Conservation (phyloP, 2,329 filamentous ascomycete species). For the Aspergillus aculeatinus region DNA sequence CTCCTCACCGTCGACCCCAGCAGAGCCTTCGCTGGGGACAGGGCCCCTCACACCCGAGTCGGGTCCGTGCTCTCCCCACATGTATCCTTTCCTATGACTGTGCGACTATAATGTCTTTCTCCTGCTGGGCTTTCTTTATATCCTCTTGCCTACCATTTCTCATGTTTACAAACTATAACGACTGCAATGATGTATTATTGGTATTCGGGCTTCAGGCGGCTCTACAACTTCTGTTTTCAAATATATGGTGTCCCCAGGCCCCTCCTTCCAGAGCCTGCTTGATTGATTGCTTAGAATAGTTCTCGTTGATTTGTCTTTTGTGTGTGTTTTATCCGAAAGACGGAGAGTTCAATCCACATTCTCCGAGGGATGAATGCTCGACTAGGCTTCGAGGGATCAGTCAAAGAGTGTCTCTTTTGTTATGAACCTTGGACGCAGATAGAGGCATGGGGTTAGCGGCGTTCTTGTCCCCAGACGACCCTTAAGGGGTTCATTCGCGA, state of each 20-base stretch:
- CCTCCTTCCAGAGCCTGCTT: background rate
- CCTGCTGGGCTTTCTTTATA: background rate
- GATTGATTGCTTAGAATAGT: background rate
- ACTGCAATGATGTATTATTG: constrained; percentile 10
- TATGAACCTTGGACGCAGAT: background rate
- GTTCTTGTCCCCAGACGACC: background rate
- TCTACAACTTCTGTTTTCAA: constrained; percentile 13
- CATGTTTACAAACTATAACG: constrained; percentile 2
- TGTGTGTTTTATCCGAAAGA: no score
- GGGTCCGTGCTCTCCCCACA: constrained; percentile 40
- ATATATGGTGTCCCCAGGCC: background rate
- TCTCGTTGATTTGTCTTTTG: background rate
- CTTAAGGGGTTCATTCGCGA: background rate
- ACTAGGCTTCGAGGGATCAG: background rate
- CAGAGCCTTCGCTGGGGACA: constrained; percentile 37
- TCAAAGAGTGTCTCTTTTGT: background rate
- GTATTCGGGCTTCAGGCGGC: constrained; percentile 1
- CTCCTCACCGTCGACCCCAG: constrained; percentile 43
- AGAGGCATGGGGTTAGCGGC: constrained; percentile 13
- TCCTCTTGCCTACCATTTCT: constrained; percentile 1
- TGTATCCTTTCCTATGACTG: constrained; percentile 26
- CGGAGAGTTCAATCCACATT: background rate
- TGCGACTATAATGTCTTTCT: background rate
- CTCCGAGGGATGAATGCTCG: no score
- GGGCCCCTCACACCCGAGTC: constrained; percentile 46